Base-by-base conservation (phyloP, 495 filamentous ascomycete species). In the Lasiosphaeria ovina region DNA sequence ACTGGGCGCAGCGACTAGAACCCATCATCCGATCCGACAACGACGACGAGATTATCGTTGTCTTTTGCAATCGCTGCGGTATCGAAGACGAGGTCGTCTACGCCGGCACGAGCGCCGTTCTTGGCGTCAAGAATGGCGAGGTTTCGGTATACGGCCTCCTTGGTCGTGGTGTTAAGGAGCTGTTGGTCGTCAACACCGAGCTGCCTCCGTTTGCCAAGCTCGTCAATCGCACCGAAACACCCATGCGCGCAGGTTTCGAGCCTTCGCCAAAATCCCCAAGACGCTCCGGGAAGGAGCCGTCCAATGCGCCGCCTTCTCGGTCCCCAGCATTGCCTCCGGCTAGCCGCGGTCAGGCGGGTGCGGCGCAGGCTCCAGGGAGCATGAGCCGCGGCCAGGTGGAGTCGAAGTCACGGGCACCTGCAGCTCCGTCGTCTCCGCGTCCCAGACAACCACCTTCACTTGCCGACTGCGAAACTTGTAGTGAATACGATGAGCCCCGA, bases 91-190 rank as follows among this genome's bases (percentile, higher is more conserved):
- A 81, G 58, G 86, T 79, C 8, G 74, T 80, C 34, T 98, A 96
- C 77, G 93, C 94, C 31, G 94, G 94, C 10, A 96, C 87, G n/a
- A 96, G 89, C 66, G 81, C 87, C 36, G 86, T 98, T 12, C 74
- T 97, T 60, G 88, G 88, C 16, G 81, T 97, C 64, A 82, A 87
- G 59, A 78, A 79, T 59, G 89, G 87, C 0, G 83, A 83, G 58
- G 82, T 89, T 5, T 83, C 76, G 59, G 79, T 90, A 4, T 91
- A 87, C 59, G 88, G 85, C 24, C 73, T 87, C 4, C 71, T 89
- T 33, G 87, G 87, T 12, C 84, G 87, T 49, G 83, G 80, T 3
- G 83, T 83, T 58, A 85, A 88, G 71, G 81, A 85, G 47, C 70
- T 89, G 35, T 70, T 91, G 34, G 75, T 90, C 1, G 84, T 88